These are phyloP conservation scores for Amanita thiersii DNA, from an alignment of 768 basidiomycete species.

Conservation along the genomic window DNA sequence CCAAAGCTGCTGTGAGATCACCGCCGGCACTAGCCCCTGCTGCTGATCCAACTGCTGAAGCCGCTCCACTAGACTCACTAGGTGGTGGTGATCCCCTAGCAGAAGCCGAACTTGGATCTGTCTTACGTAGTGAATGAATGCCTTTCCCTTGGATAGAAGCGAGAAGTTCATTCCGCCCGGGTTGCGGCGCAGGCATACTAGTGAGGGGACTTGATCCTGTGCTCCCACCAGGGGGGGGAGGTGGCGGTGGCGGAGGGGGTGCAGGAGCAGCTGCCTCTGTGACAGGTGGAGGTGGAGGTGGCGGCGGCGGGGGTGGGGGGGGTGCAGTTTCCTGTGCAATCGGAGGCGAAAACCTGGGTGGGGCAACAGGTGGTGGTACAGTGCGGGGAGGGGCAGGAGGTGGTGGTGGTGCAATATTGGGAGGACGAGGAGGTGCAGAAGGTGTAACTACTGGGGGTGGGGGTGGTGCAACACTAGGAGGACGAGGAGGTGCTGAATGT, in stretches of 20 bases:
- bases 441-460: conserved; percentile 23
- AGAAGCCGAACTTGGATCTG: conserved; percentile 28
- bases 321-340: conserved; percentile 14
- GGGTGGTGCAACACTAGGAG: conserved; percentile 30
- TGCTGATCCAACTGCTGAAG: conserved; percentile 22
- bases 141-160: conserved; percentile 81
- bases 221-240: conserved; percentile 18
- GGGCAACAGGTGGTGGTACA: conserved; percentile 34
- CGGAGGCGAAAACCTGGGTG: conserved; percentile 34
- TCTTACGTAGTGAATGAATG: conserved; percentile 60
- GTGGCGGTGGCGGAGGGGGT: conserved; percentile 29
- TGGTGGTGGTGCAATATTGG: conserved; percentile 21
- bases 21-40: conserved; percentile 44
- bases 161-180: conserved; percentile 60
- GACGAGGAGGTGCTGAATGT: conserved; percentile 23
- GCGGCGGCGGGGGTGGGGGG: conserved; percentile 8
- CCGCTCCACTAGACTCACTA: conserved; percentile 22
- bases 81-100: conserved; percentile 25
- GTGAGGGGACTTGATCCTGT: conserved; percentile 19
- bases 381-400: conserved; percentile 25
- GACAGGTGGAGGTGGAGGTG: conserved; percentile 15
- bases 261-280: conserved; percentile 15
- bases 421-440: conserved; percentile 24
- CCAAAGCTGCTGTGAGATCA: conserved; percentile 77
- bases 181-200: conserved; percentile 40